A percentile compares a stretch with the other conserved stretches of the same genome.
phyloP scores from a whole-genome alignment of 1,284 basidiomycete genomes.

The Microbotryomycetes sp. region DNA sequence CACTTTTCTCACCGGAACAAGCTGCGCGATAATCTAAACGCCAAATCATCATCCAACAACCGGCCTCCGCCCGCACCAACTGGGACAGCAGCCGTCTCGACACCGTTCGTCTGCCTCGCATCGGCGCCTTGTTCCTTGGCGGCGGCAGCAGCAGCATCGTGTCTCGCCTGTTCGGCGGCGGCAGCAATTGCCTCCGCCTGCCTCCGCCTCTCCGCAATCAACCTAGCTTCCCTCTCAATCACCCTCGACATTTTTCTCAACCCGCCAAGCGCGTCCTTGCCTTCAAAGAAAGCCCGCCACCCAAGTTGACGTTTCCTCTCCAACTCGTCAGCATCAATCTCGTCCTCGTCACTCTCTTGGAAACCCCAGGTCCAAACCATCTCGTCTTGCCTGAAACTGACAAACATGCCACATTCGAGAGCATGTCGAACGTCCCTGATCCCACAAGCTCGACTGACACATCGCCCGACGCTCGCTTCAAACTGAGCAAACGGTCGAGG shows the following conservation, averaged over 20 bases:
- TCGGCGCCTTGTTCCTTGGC: not conserved
- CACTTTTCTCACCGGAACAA: constrained; percentile 14
- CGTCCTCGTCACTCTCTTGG: not conserved
- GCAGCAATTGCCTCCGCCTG: not conserved
- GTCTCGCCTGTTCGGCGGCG: not conserved
- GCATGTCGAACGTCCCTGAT: constrained; percentile 22
- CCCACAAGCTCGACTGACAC: constrained; percentile 23
- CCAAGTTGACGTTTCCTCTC: not conserved
- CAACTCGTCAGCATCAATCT: not conserved
- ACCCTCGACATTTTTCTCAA: not conserved
- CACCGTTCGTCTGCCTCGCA: not conserved
- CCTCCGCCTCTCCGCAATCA: not conserved
- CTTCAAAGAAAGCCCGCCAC: constrained; percentile 1
- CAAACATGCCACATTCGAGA: constrained; percentile 4
- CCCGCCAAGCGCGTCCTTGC: not conserved
- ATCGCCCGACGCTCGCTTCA: constrained; percentile 15
- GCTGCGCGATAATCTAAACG: constrained; percentile 17
- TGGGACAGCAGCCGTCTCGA: not conserved
- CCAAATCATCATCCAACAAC: constrained; percentile 24
- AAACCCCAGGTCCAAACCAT: not conserved
- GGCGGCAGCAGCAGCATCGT: not conserved
- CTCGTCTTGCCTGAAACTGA: not conserved
- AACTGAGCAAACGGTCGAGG: constrained; percentile 1
- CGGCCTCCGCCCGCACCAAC: constrained; percentile 14
- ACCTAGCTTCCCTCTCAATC: not conserved